Conservation (phyloP, 768 basidiomycete species). For the Obba rivulosa region DNA sequence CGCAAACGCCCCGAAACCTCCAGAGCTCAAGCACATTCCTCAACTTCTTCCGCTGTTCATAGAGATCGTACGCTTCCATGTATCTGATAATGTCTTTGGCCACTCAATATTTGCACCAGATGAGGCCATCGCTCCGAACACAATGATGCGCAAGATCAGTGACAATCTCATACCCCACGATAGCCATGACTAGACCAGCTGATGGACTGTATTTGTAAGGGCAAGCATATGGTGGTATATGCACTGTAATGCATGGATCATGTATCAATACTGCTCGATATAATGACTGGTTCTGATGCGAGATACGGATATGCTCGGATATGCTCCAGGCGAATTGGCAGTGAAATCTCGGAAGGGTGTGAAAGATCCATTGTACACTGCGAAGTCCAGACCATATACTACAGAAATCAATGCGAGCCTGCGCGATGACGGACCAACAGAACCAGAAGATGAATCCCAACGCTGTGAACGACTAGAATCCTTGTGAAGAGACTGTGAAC, state of each 20-base stretch:
- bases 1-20: constrained; percentile 52
- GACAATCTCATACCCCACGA: background rate
- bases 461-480: constrained; percentile 30
- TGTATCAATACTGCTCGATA: too few relatives aligned
- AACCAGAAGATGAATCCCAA: background rate
- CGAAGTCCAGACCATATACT: background rate
- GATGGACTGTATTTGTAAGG: too few relatives aligned
- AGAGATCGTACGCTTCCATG: constrained; percentile 65
- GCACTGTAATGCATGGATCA: too few relatives aligned
- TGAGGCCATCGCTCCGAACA: constrained; percentile 35
- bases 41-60: constrained; percentile 82
- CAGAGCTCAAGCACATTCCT: constrained; percentile 75
- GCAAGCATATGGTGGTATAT: too few relatives aligned
- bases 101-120: constrained; percentile 18
- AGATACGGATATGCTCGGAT: too few relatives aligned
- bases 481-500: constrained; percentile 59
- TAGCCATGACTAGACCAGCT: background rate
- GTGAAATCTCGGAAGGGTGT: too few relatives aligned
- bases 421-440: background rate
- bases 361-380: too few relatives aligned
- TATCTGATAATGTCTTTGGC: too few relatives aligned
- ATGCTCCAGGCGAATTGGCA: too few relatives aligned
- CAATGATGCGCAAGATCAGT: constrained; percentile 8
- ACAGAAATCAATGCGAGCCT: background rate
- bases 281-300: too few relatives aligned